Evolutionary conservation across 768 basidiomycete genomes (phyloP).

Genomic region (Pulveroboletus sp.): DNA sequence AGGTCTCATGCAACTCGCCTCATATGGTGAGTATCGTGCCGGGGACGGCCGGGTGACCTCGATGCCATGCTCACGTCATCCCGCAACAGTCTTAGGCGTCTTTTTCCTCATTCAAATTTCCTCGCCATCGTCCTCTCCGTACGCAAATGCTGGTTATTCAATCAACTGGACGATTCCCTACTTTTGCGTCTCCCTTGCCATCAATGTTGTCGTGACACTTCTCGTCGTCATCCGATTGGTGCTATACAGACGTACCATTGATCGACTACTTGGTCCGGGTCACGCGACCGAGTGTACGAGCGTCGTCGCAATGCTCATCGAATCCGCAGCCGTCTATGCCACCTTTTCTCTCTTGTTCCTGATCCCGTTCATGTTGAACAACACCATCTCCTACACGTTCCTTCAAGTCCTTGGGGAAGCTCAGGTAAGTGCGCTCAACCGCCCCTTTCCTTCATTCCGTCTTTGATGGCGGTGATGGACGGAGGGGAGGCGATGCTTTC

Average conservation of each 20-base stretch:
- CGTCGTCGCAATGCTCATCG: slow-evolving; percentile 24
- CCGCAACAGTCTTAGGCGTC: slow-evolving; percentile 17
- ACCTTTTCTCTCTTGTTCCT: slow-evolving; percentile 25
- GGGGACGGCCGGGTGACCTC: neutral
- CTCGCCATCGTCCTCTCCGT: slow-evolving; percentile 28
- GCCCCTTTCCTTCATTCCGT: too few relatives aligned
- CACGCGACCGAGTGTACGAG: slow-evolving; percentile 25
- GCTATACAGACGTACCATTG: slow-evolving; percentile 23
- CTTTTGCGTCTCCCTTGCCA: slow-evolving; percentile 22
- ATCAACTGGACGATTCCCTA: slow-evolving; percentile 30
- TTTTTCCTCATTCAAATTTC: slow-evolving; percentile 27
- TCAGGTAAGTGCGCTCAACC: slow-evolving; percentile 23
- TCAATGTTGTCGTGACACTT: slow-evolving; percentile 24
- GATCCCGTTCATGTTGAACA: slow-evolving; percentile 23
- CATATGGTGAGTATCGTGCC: slow-evolving; percentile 18
- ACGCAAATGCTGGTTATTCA: slow-evolving; percentile 5
- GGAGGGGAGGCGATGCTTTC: too few relatives aligned
- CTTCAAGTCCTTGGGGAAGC: slow-evolving; percentile 34
- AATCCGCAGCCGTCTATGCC: slow-evolving; percentile 30
- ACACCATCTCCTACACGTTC: slow-evolving; percentile 30
- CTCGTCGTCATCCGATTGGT: slow-evolving; percentile 27
- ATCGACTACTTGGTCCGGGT: slow-evolving; percentile 18
- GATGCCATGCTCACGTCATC: neutral
- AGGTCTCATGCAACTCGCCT: slow-evolving; percentile 24
- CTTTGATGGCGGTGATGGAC: too few relatives aligned